Conservation (phyloP, 2,329 filamentous ascomycete species). For the Arthrobotrys sphaeroides region DNA sequence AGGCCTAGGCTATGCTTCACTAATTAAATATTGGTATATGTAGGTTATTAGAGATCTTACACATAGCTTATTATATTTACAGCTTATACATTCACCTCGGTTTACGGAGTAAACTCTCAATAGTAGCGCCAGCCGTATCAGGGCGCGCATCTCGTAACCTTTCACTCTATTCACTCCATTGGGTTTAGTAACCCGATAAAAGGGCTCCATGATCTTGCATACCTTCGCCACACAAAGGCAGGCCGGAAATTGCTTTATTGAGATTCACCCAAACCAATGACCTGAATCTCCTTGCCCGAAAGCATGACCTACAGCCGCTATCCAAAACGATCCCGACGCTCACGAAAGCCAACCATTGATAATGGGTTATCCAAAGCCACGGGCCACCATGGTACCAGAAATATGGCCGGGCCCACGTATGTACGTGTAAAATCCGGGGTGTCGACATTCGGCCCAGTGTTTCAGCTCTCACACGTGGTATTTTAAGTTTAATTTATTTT, state of each 20-base stretch:
- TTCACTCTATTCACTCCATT: neutral
- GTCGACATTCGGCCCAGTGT: too few relatives aligned
- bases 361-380: too few relatives aligned
- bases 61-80: too few relatives aligned
- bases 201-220: neutral
- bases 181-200: neutral
- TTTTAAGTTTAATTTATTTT: neutral
- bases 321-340: neutral
- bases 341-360: too few relatives aligned
- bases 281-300: neutral
- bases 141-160: neutral
- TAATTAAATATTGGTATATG: too few relatives aligned
- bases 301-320: neutral
- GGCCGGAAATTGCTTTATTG: neutral
- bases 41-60: too few relatives aligned
- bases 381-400: too few relatives aligned
- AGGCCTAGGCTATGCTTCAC: too few relatives aligned
- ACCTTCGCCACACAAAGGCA: neutral
- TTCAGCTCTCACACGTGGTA: constrained; percentile 7
- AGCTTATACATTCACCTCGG: too few relatives aligned
- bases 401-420: too few relatives aligned
- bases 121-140: neutral
- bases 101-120: too few relatives aligned
- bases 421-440: too few relatives aligned
- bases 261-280: neutral